phyloP scores from a whole-genome alignment of 192 early-diverging fungal genomes.

The Gaertneriomyces semiglobifer region DNA sequence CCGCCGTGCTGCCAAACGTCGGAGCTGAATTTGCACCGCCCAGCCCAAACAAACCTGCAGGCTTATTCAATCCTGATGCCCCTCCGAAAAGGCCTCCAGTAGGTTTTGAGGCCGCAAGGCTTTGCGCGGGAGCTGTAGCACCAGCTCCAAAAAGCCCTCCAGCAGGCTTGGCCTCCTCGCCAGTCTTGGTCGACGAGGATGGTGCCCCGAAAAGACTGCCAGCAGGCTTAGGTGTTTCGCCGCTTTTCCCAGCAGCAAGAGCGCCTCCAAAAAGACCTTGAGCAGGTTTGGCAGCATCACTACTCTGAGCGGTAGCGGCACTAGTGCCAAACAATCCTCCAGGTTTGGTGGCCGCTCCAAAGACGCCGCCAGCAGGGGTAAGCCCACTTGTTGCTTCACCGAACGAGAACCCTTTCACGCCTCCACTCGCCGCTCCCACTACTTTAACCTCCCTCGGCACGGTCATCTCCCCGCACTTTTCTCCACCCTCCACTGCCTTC shows the following conservation, averaged over 20 bases:
- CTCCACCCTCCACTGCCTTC: slow-evolving; percentile 36
- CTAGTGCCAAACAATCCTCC: not conserved
- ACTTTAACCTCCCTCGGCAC: not conserved
- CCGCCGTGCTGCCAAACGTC: too few relatives aligned
- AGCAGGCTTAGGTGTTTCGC: not conserved
- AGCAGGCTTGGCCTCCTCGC: not conserved
- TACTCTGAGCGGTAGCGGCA: not conserved
- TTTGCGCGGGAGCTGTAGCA: not conserved
- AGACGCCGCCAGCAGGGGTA: not conserved
- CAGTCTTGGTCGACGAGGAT: not conserved
- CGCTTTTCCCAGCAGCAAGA: not conserved
- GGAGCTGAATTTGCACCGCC: too few relatives aligned
- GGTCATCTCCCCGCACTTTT: not conserved
- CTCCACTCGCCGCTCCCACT: not conserved
- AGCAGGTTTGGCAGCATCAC: not conserved
- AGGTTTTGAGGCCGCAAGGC: too few relatives aligned
- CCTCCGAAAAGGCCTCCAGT: too few relatives aligned
- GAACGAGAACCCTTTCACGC: not conserved
- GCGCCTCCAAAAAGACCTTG: not conserved
- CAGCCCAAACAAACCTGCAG: too few relatives aligned
- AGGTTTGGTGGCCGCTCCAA: not conserved
- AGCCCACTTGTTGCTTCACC: not conserved
- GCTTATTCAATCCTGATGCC: too few relatives aligned
- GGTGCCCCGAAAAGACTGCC: not conserved
- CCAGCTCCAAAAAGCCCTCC: not conserved